Base-by-base conservation (phyloP, 495 filamentous ascomycete species). In the Cladorrhinum samala region DNA sequence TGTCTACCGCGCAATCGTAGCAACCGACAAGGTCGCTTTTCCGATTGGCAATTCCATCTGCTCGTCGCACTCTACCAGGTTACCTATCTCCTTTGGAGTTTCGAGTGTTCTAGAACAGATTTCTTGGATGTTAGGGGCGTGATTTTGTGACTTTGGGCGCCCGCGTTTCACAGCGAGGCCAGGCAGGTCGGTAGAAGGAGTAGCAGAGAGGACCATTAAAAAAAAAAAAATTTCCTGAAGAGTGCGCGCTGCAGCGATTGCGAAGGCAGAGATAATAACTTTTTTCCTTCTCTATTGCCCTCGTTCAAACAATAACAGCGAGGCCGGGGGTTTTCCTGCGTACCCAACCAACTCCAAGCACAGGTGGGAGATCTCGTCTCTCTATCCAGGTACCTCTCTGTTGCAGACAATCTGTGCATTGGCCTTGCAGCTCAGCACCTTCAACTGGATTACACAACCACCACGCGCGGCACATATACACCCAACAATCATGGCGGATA, bases 401-500 rank as follows among this genome's bases (percentile, higher is more conserved):
- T 45, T 14, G 17, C 14, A 14, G 20, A 24, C 18, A 19, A 45
- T 45, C 42, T 21, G 18, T 45, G 42, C 18, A 23, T 45, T 41
- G 20, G 21, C 42, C 27, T 33, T 11, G 27, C 27, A 33, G 27
- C n/a, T 33, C 27, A 33, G 5, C 27, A 33, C 11, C 27, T 33
- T 33, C 27, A 33, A 11, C 6, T 5, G 11, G 5, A 6, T 33
- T 33, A 5, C 27, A 33, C 5, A 33, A 33, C 5, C 27, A 33
- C 5, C 27, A 33, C 27, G 11, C 27, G 27, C 27, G 27, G 11
- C 27, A 33, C 46, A 21, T 19, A 24, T 17, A 18, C 23, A 18
- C 9, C 37, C 20, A 38, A 46, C 38, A 61, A 67, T 44, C 75
- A 95, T 94, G 89, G 79, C 80, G 46, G 74, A 83, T 53, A 74